Evolutionary conservation across 177 flowering plant genomes (phyloP), one percentile per base, ranked within the genome.

Genomic region (Vitis hybrid): DNA sequence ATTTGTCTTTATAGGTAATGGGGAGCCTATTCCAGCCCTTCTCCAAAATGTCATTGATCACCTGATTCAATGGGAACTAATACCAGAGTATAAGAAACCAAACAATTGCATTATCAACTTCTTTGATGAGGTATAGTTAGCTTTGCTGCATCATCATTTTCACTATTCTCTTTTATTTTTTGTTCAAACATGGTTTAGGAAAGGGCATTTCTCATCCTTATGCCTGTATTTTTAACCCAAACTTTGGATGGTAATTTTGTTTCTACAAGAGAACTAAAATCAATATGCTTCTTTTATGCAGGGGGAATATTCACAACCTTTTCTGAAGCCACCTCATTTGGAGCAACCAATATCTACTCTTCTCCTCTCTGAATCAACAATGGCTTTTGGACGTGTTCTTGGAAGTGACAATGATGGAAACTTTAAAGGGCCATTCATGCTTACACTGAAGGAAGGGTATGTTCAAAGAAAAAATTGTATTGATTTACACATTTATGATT

Each of bases 301-400:
- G 99, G 97, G 88, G 10, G 99, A 93, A 74, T 85, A 80, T 79
- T 93, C 99, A 18, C 97, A 90, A 74, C 99, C 99, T 66, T 93
- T 82, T 67, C 76, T 87, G 66, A 95, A 90, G 77, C 99, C 99
- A 62, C 99, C 99, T 17, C 99, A 95, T 79, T 65, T 95, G 82
- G 98, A 93, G 49, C 97, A 90, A 70, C 99, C 98, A 2, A 76
- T 93, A 62, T 84, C 90, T 15, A 92, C 95, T 56, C 90, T 95
- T 67, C 68, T 90, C 66, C 90, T 93, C 11, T 84, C 94, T 57
- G 92, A 93, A 72, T 85, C 97, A 56, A 82, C 83, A 3, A 87
- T 95, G 89, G 97, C 96, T 56, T 95, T 88, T 77, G 99, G 99
- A 15, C 88, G 94, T 49, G 75, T 73, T 74, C 86, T 95, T 19